Base-by-base conservation (phyloP, 495 filamentous ascomycete genomes). In the Talaromyces proteolyticus region DNA sequence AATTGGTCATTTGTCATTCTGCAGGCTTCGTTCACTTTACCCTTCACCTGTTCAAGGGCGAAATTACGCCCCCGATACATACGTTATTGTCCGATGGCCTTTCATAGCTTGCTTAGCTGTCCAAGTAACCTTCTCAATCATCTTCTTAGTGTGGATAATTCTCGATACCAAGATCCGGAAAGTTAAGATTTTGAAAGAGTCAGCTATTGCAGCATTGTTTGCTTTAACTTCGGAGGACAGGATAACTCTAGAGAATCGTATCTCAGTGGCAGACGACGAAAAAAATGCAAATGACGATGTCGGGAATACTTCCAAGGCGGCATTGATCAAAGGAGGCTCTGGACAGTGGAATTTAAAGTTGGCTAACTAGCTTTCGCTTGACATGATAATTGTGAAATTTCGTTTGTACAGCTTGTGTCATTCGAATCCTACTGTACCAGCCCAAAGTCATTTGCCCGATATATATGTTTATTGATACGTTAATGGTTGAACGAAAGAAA, bases 271-370 rank as follows among this genome's bases (percentile, higher is more conserved):
- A 16, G 16, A 41, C 18, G 38, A 41, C 8, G 18, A 41, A 20
- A 16, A 7, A 17, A 16, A 41, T 41, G 44, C 22, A 14, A 21
- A 16, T 24, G 43, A 26, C 16, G 21, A 45, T 21, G 16, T 45
- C 14, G 43, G 6, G 23, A 45, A 45, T n/a, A 26, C 3, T 12
- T 45, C 43, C 11, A 45, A 14, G 4, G 43, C 24, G 23, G 26
- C 21, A 16, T 45, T 45, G 22, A 23, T 26, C n/a, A 45, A 45
- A 23, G 24, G 24, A 17, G 43, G 14, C 12, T 25, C 12, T 45
- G 43, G 43, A 7, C 43, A 45, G 43, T 45, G 43, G 43, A 45
- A 45, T 29, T 24, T 45, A n/a, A 45, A 25, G n/a, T 18, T 45
- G 12, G 16, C 29, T 14, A 34, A 14, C 8, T 34, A 34, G n/a